A percentile compares a stretch with the other conserved stretches of the same genome.
Conservation (phyloP, 108 stramenopile genomes). For the Nitzschia sp. region DNA sequence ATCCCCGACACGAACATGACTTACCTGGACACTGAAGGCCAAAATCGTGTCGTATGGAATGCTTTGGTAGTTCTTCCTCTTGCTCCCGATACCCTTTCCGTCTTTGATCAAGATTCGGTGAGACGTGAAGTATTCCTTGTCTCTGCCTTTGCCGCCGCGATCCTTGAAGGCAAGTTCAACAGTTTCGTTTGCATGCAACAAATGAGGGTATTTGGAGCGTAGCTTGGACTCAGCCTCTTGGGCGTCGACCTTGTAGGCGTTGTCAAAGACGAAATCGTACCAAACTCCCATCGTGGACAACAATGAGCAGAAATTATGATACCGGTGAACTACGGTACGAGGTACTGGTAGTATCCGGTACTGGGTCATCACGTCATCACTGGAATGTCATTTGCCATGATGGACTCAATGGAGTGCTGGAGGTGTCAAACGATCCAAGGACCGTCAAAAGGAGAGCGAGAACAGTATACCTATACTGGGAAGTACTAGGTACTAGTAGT, state of each 20-base stretch:
- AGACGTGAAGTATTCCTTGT: slow-evolving; percentile 50
- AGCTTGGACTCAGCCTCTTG: slow-evolving; percentile 39
- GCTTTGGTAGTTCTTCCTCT: slow-evolving; percentile 49
- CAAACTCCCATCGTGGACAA: slow-evolving; percentile 8
- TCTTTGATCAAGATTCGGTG: slow-evolving; percentile 54
- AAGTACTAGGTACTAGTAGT: too few relatives aligned
- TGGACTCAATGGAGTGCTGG: too few relatives aligned
- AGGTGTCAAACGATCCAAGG: too few relatives aligned
- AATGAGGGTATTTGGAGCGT: slow-evolving; percentile 33
- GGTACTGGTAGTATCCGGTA: too few relatives aligned
- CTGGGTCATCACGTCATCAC: too few relatives aligned
- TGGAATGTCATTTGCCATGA: too few relatives aligned
- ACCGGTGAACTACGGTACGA: too few relatives aligned
- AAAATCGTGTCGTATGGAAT: slow-evolving; percentile 57
- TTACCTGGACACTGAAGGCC: slow-evolving; percentile 62
- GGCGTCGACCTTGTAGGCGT: slow-evolving; percentile 47
- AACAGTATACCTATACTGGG: too few relatives aligned
- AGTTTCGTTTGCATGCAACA: slow-evolving; percentile 38
- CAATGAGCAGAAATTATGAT: too few relatives aligned
- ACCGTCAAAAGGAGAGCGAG: too few relatives aligned
- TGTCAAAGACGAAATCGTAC: slow-evolving; percentile 40
- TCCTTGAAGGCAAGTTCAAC: slow-evolving; percentile 60
- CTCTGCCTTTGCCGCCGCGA: slow-evolving; percentile 57
- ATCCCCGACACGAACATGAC: slow-evolving; percentile 30
- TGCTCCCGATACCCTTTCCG: slow-evolving; percentile 56